Evolutionary conservation across 2,329 filamentous ascomycete genomes (phyloP).

Genomic region (Dactylellina parvicollis): DNA sequence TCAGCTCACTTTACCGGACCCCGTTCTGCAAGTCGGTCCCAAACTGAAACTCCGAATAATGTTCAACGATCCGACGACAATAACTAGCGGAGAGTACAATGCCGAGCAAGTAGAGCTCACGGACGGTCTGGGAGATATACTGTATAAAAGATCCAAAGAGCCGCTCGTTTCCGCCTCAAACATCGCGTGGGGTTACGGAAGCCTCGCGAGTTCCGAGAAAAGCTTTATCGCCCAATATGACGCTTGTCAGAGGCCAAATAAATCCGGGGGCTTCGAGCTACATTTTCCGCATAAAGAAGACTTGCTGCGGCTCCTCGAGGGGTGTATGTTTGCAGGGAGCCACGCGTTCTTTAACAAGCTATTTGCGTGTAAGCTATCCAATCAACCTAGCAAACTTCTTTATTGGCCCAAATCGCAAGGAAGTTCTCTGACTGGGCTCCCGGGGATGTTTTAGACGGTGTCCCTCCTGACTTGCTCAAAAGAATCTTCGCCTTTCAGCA

Average conservation of each 20-base stretch:
- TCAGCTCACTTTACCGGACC: background rate
- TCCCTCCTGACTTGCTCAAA: background rate
- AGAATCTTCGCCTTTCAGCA: slow-evolving; percentile 21
- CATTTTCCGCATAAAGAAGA: background rate
- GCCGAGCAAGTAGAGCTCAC: background rate
- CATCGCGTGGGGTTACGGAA: too few relatives aligned
- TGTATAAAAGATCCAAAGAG: background rate
- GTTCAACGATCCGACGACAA: background rate
- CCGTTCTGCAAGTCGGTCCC: background rate
- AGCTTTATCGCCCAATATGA: too few relatives aligned
- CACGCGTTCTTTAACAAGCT: background rate
- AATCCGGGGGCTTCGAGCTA: background rate
- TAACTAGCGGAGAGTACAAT: background rate
- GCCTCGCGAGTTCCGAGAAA: too few relatives aligned
- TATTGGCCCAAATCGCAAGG: too few relatives aligned
- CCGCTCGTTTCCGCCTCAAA: background rate
- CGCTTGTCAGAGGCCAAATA: background rate
- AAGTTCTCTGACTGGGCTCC: too few relatives aligned
- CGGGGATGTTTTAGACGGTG: background rate
- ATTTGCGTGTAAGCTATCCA: background rate
- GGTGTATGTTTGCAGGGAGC: background rate
- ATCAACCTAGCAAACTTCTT: too few relatives aligned
- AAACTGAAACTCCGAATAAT: slow-evolving; percentile 2
- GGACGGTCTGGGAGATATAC: background rate
- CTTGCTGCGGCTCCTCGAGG: background rate